phyloP scores from a whole-genome alignment of 805 yeast species.

The Saturnispora besseyi region DNA sequence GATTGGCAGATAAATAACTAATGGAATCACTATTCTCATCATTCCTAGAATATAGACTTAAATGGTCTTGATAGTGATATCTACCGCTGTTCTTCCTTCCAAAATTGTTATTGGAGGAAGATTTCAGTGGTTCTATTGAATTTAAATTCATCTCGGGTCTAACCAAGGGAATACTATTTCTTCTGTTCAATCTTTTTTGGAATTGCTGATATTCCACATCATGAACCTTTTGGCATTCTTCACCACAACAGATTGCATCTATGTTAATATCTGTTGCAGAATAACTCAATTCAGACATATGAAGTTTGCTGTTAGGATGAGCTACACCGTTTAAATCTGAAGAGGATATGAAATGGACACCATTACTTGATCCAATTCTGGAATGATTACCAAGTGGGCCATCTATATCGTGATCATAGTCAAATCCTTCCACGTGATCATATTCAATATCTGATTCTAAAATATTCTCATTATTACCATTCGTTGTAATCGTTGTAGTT shows the following conservation, averaged over 20 bases:
- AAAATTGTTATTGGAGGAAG: constrained; percentile 12
- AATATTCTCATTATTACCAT: neutral
- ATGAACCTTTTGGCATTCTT: constrained; percentile 4
- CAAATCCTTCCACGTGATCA: constrained; percentile 14
- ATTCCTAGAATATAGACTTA: neutral
- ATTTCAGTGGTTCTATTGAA: constrained; percentile 12
- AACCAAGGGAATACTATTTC: constrained; percentile 33
- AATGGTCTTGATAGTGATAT: neutral
- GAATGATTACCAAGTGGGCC: neutral
- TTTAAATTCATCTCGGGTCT: constrained; percentile 26
- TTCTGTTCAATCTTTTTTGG: constrained; percentile 24
- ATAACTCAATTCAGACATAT: neutral
- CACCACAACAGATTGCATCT: neutral
- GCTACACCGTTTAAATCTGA: neutral
- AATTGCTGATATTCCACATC: constrained; percentile 18
- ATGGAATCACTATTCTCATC: constrained; percentile 2
- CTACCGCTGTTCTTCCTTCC: constrained; percentile 6
- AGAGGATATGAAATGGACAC: neutral
- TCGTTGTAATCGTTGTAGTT: neutral
- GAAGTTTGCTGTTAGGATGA: neutral
- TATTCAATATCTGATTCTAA: constrained; percentile 5
- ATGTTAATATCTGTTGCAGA: neutral
- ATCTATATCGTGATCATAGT: constrained; percentile 14
- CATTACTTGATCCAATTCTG: constrained; percentile 5
- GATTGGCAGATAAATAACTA: neutral